Conservation (phyloP, 1,284 basidiomycete species). For the Nidula niveotomentosa region DNA sequence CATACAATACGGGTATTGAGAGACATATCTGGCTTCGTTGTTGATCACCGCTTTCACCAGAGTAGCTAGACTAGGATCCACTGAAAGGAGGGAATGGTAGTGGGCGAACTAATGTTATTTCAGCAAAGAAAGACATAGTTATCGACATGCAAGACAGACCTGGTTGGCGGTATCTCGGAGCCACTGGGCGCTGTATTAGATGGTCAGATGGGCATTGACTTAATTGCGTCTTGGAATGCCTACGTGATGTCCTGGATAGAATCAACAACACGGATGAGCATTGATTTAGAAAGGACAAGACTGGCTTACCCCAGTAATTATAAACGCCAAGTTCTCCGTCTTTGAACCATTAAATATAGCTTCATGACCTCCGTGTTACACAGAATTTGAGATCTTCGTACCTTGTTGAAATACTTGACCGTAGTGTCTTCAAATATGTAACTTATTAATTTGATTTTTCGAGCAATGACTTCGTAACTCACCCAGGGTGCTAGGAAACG, state of each 20-base stretch:
- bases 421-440: conserved; percentile 55
- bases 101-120: conserved; percentile 54
- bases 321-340: conserved; percentile 72
- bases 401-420: conserved; percentile 67
- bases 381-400: conserved; percentile 18
- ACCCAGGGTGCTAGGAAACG: conserved; percentile 78
- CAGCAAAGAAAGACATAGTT: background rate
- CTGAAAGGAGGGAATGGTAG: conserved; percentile 56
- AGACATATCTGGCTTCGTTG: conserved; percentile 74
- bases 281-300: background rate
- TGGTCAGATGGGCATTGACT: conserved; percentile 5
- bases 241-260: conserved; percentile 63
- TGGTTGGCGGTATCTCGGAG: conserved; percentile 78
- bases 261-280: conserved; percentile 5
- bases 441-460: conserved; percentile 1
- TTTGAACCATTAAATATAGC: conserved; percentile 8
- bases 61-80: conserved; percentile 57
- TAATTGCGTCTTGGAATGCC: conserved; percentile 22
- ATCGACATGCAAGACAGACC: conserved; percentile 28
- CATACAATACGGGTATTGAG: conserved; percentile 68
- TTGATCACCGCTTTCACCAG: conserved; percentile 76
- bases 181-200: conserved; percentile 56
- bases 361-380: background rate
- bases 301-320: conserved; percentile 65
- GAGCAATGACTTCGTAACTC: conserved; percentile 8